A percentile compares a stretch with the other conserved stretches of the same genome.
Evolutionary conservation across 345 rosid genomes (phyloP).

Genomic region (Lepidium africanum): DNA sequence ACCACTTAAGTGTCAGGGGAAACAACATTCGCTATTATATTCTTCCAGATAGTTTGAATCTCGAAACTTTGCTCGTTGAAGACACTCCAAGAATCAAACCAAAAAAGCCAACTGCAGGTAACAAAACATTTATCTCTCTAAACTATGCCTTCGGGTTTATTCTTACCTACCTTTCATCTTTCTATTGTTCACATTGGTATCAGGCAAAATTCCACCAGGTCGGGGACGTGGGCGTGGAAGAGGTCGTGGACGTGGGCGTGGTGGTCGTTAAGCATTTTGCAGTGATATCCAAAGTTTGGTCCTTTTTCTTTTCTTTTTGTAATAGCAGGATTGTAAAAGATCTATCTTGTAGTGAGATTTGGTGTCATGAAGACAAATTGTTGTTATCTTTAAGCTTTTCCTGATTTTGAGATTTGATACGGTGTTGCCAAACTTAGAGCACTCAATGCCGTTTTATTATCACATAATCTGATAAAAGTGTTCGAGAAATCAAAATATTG

Average conservation of each 20-base stretch:
- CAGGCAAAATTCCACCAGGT: slow-evolving; percentile 64
- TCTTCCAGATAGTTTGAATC: slow-evolving; percentile 97
- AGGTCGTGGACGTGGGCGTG: slow-evolving; percentile 85
- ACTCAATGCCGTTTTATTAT: background rate
- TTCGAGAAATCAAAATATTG: background rate
- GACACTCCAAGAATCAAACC: slow-evolving; percentile 95
- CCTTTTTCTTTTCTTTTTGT: background rate
- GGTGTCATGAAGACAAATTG: slow-evolving; percentile 5
- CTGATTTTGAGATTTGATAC: background rate
- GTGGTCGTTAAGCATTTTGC: slow-evolving; percentile 52
- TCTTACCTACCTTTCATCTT: background rate
- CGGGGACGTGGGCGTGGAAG: slow-evolving; percentile 95
- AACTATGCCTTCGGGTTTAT: background rate
- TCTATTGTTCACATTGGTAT: background rate
- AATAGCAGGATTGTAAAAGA: slow-evolving; percentile 20
- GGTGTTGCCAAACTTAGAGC: background rate
- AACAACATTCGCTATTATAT: slow-evolving; percentile 96
- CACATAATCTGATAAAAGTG: background rate
- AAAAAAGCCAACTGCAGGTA: slow-evolving; percentile 95
- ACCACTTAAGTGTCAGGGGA: slow-evolving; percentile 93
- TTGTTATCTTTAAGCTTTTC: background rate
- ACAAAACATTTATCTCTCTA: background rate
- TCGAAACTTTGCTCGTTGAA: slow-evolving; percentile 92
- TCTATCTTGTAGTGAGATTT: slow-evolving; percentile 14
- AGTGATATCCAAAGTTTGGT: background rate